Percentiles rank a stretch among this genome's conserved stretches.
Evolutionary conservation across 768 basidiomycete species (phyloP).

Genomic region (Tulasnella sp.): DNA sequence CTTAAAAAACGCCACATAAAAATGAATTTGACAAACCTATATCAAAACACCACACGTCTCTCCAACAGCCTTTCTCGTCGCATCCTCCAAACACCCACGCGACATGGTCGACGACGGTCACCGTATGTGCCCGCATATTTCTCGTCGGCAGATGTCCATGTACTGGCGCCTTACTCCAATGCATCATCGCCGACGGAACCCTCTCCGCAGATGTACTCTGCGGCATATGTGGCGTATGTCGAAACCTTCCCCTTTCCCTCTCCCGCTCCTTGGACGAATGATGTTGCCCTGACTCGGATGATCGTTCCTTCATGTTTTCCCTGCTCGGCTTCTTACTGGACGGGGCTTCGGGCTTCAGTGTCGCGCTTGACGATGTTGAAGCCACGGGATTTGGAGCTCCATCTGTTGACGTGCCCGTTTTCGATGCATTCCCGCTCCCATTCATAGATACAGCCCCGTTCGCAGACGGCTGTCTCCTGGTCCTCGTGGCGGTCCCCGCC

Average conservation of each 20-base stretch:
- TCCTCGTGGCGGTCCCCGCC: background rate
- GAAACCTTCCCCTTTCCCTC: background rate
- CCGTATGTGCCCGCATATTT: constrained; percentile 71
- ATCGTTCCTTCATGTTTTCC: constrained; percentile 1
- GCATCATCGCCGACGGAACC: constrained; percentile 66
- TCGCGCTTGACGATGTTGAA: background rate
- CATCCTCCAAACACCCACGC: constrained; percentile 89
- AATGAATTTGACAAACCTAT: constrained; percentile 40
- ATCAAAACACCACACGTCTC: constrained; percentile 77
- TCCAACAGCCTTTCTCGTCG: constrained; percentile 64
- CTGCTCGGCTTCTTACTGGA: background rate
- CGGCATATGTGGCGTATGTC: constrained; percentile 21
- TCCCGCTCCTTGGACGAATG: background rate
- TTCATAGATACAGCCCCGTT: background rate
- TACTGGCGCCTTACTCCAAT: constrained; percentile 78
- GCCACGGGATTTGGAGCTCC: background rate
- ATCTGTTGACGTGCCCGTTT: background rate
- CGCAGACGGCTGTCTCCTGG: background rate
- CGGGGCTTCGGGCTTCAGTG: background rate
- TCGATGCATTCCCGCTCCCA: background rate
- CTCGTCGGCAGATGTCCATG: constrained; percentile 57
- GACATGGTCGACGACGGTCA: constrained; percentile 68
- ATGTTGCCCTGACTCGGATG: background rate
- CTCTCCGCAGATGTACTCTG: constrained; percentile 26
- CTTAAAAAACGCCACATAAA: background rate